phyloP scores from a whole-genome alignment of 179 eudicot genomes.

The Heliamphora ciliata region DNA sequence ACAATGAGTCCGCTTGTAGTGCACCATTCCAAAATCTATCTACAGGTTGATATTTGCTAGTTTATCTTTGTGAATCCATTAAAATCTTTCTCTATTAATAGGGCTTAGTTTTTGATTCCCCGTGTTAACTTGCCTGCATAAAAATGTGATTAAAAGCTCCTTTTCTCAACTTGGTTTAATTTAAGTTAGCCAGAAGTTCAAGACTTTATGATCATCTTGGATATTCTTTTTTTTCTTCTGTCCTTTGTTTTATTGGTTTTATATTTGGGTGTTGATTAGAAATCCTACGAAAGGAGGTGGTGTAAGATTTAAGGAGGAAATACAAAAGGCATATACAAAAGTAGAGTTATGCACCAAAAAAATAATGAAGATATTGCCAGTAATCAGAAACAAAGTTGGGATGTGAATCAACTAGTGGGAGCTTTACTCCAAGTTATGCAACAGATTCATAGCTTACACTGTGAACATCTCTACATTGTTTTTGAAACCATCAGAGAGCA shows the following conservation, averaged over 20 bases:
- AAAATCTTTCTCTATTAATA: background rate
- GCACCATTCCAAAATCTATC: background rate
- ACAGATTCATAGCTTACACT: slow-evolving; percentile 7
- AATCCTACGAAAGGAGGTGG: no score
- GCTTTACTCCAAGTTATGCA: slow-evolving; percentile 7
- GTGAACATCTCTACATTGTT: background rate
- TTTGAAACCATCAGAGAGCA: background rate
- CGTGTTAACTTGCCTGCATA: background rate
- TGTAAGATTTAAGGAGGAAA: no score
- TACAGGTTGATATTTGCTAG: background rate
- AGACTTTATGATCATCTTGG: no score
- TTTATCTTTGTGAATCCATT: background rate
- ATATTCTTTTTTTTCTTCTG: no score
- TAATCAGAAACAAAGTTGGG: slow-evolving; percentile 6
- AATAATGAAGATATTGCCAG: background rate
- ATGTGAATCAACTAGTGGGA: background rate
- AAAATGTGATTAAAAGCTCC: background rate
- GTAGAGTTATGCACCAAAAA: background rate
- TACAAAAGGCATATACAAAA: no score
- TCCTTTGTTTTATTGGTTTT: no score
- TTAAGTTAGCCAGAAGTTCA: no score
- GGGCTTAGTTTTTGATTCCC: slow-evolving; percentile 6
- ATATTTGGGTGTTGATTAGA: no score
- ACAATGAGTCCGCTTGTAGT: background rate
- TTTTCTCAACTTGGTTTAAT: no score